Base-by-base conservation (phyloP, 768 basidiomycete species). In the Butyriboletus loyo region DNA sequence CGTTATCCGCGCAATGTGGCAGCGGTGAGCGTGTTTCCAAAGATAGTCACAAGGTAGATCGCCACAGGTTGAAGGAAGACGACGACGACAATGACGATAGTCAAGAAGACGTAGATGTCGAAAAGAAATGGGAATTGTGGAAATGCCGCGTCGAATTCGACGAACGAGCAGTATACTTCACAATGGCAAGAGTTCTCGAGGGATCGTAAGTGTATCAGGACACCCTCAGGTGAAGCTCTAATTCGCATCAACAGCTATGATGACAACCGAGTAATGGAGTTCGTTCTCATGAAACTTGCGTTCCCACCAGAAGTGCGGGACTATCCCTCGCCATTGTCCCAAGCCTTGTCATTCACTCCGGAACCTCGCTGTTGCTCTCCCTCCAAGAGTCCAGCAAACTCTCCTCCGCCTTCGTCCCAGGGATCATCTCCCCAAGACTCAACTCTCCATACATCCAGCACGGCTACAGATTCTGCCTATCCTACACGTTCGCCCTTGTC, bases 121-220 rank as follows among this genome's bases (percentile, higher is more conserved):
- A 76, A 40, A 69, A 71, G 44, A 69, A 71, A 24, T 88, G 86
- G 86, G 85, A 87, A 59, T 62, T 89, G 6, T 88, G 86, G 87
- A 89, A 89, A 60, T 88, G 87, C 57, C 71, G 86, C 9, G 86
- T 89, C 17, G 87, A 87, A 61, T 88, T 87, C 61, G 85, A 87
- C 36, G 78, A 82, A 56, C 72, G 82, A 52, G 80, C 82, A 0
- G 86, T 87, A 32, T 89, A 80, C 66, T 87, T 89, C 60, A 85
- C 83, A 0, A 88, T 88, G 85, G 86, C 86, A 1, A 84, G 82
- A 63, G 76, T 83, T 27, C 58, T 86, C 21, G 64, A 72, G 30
- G 74, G 73, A 53, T 73, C 75, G 80, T 81, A 63, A 70, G 79
- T 76, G 27, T 39, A 17, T 24, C 50, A 24, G 19, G 22, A 10